Percentiles rank a stretch among this genome's conserved stretches.
phyloP scores from a whole-genome alignment of 2,329 filamentous ascomycete genomes.

The Claviceps pazoutovae region DNA sequence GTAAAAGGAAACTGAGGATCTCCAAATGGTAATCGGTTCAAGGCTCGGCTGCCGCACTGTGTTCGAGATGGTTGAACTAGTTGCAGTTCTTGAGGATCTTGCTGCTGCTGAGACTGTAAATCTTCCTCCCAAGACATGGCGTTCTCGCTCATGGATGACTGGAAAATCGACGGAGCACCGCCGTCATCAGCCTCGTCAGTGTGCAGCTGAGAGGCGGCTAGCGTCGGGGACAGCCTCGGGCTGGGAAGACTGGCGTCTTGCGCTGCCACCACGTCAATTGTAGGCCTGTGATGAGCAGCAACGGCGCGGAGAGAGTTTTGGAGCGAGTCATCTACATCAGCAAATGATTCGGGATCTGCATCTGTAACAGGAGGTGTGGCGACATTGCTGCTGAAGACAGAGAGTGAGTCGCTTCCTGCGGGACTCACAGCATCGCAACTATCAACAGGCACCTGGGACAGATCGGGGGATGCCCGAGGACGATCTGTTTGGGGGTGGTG shows the following conservation, averaged over 20 bases:
- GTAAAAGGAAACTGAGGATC: constrained; percentile 23
- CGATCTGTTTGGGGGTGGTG: constrained; percentile 28
- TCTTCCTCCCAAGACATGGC: constrained; percentile 24
- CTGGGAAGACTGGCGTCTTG: constrained; percentile 91
- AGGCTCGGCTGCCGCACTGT: constrained; percentile 11
- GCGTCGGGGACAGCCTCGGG: constrained; percentile 82
- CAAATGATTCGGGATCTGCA: constrained; percentile 50
- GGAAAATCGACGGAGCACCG: constrained; percentile 20
- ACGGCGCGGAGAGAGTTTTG: constrained; percentile 31
- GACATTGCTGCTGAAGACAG: constrained; percentile 47
- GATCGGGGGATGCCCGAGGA: constrained; percentile 30
- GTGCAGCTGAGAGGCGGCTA: constrained; percentile 52
- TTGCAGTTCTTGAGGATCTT: constrained; percentile 12
- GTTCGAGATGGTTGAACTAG: not conserved
- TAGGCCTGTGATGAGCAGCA: constrained; percentile 34
- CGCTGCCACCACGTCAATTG: constrained; percentile 55
- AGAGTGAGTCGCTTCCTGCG: constrained; percentile 40
- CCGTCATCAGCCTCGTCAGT: constrained; percentile 31
- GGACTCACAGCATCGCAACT: constrained; percentile 37
- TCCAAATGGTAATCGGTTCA: not conserved
- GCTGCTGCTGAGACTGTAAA: constrained; percentile 23
- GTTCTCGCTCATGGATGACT: constrained; percentile 17
- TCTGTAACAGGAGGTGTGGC: constrained; percentile 67
- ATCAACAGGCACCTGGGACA: constrained; percentile 21
- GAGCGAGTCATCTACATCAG: constrained; percentile 35